A percentile compares a stretch with the other conserved stretches of the same genome.
Conservation (phyloP, 305 asterid species). For the Stenogyne calaminthoides region DNA sequence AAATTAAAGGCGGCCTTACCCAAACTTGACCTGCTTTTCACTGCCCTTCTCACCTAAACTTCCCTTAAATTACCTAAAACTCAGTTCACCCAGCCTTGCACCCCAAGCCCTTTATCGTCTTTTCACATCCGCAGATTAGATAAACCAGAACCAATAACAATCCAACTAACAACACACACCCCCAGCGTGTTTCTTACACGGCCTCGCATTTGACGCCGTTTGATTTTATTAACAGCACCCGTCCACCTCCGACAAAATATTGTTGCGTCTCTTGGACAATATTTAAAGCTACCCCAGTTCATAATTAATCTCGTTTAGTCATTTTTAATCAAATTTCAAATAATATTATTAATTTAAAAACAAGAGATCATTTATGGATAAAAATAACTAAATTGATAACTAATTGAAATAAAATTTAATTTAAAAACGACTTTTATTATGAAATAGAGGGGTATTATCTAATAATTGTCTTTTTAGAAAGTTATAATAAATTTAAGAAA, state of each 20-base stretch:
- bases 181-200: constrained; percentile 40
- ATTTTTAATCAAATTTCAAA: too few species aligned
- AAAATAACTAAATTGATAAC: too few species aligned
- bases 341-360: too few species aligned
- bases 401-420: too few species aligned
- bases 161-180: constrained; percentile 31
- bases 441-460: too few species aligned
- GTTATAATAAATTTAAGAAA: too few species aligned
- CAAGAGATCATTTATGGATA: too few species aligned
- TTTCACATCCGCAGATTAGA: neutral
- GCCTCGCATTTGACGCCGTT: constrained; percentile 32
- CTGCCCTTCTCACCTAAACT: constrained; percentile 30
- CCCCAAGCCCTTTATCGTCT: constrained; percentile 26
- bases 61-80: constrained; percentile 9
- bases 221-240: constrained; percentile 17
- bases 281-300: too few species aligned
- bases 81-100: neutral
- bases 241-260: neutral
- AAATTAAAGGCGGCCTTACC: constrained; percentile 26
- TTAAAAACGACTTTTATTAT: too few species aligned
- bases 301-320: too few species aligned
- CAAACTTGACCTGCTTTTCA: constrained; percentile 20
- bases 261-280: neutral
- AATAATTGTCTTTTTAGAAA: too few species aligned
- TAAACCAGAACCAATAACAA: constrained; percentile 23